Base-by-base conservation (phyloP, 2,329 filamentous ascomycete species). In the Decorospora gaudefroyi region DNA sequence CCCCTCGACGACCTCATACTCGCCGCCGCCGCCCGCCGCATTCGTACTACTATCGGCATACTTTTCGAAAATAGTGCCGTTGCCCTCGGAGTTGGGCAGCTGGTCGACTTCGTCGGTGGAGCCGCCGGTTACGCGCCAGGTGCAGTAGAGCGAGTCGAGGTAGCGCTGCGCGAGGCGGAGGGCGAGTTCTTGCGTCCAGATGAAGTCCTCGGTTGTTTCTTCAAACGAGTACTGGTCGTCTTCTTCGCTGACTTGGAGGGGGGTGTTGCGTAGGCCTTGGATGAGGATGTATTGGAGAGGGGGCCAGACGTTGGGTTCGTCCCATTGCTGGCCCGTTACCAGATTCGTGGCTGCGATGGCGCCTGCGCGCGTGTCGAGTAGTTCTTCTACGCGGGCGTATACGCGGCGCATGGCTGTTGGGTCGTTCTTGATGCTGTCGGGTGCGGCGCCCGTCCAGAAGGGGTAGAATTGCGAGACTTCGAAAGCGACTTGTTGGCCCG, bases 1-100 rank as follows among this genome's bases (percentile, higher is more conserved):
- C 1, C 84, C 84, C 68, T 86, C 81, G 2, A 86, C 84, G 4
- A 87, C 84, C 40, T 80, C 77, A 63, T 87, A 87, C 72, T 87
- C 84, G 52, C 84, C 84, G 4, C 84, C 84, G 5, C 81, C 72
- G 18, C 84, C 84, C 1, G 80, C 81, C 0, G 76, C 78, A 50
- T 85, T 83, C 31, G 77, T 82, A 6, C 78, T 69, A 43, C 78
- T 79, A 53, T 85, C 81, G 9, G 73, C 74, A 61, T 87, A 87
- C 74, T 87, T 87, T 65, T 87, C 84, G 62, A 87, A 87, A 74
- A 87, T 86, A 62, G 80, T 81, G 15, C 84, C 84, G 67, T 63
- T 40, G 74, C 78, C 19, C 78, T 78, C 28, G 72, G 76, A 50
- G 11, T 51, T 51, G 1, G 53, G 49, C 1, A 65, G 48, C 13